These are phyloP conservation scores for Pleurotus eryngii DNA, from an alignment of 768 basidiomycete genomes.

Conservation along the genomic window DNA sequence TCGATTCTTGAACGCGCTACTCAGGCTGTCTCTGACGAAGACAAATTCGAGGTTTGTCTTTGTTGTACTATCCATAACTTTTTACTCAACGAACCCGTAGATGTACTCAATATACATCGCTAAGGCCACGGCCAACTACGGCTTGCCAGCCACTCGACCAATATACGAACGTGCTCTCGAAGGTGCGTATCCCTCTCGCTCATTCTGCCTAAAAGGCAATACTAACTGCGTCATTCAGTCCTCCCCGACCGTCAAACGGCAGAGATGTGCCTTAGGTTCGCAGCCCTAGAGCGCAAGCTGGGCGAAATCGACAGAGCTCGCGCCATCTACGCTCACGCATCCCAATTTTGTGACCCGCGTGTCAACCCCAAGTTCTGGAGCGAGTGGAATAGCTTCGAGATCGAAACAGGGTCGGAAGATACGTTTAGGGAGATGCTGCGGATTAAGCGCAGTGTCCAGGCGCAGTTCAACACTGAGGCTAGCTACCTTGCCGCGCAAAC, in stretches of 20 bases:
- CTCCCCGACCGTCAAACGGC: constrained; percentile 94
- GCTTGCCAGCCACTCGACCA: constrained; percentile 90
- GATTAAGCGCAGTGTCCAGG: constrained; percentile 97
- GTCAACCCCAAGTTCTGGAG: constrained; percentile 91
- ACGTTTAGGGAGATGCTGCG: constrained; percentile 95
- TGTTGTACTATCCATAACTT: background rate
- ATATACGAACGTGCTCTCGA: constrained; percentile 97
- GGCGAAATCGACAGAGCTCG: constrained; percentile 98
- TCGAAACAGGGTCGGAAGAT: constrained; percentile 98
- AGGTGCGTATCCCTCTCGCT: constrained; percentile 26
- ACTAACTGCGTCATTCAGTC: constrained; percentile 27
- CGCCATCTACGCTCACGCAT: constrained; percentile 94
- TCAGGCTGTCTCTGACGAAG: constrained; percentile 78
- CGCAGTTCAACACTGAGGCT: constrained; percentile 97
- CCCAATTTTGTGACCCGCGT: constrained; percentile 97
- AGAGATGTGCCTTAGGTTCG: constrained; percentile 97
- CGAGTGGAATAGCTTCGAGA: constrained; percentile 97
- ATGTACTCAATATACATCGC: constrained; percentile 98
- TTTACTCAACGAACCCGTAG: constrained; percentile 32
- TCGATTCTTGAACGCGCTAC: constrained; percentile 92
- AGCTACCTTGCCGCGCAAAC: constrained; percentile 92
- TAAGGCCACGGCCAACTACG: constrained; percentile 94
- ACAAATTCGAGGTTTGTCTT: constrained; percentile 84
- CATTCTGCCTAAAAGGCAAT: background rate
- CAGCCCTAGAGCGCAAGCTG: constrained; percentile 92